Conservation (phyloP, 441 rosid species). For the Cnidoscolus chayamansa region DNA sequence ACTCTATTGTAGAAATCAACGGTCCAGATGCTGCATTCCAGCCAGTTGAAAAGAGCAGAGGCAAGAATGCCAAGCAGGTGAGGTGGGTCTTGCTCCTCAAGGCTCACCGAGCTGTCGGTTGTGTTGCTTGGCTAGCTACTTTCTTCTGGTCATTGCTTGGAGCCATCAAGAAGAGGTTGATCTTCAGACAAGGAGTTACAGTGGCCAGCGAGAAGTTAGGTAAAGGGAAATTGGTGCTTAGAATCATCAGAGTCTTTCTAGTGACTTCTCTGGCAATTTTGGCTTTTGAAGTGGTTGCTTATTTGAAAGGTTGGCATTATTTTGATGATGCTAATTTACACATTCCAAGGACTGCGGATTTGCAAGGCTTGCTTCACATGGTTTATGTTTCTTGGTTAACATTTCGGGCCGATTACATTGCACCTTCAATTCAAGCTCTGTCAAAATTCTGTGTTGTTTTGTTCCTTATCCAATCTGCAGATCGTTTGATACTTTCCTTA, state of each 20-base stretch:
- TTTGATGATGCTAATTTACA: slow-evolving; percentile 46
- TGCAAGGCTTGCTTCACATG: slow-evolving; percentile 54
- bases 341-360: slow-evolving; percentile 47
- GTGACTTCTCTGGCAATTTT: slow-evolving; percentile 46
- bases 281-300: slow-evolving; percentile 70
- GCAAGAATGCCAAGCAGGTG: slow-evolving; percentile 82
- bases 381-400: slow-evolving; percentile 66
- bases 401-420: slow-evolving; percentile 66
- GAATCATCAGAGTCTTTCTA: slow-evolving; percentile 53
- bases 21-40: slow-evolving; percentile 84
- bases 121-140: slow-evolving; percentile 70
- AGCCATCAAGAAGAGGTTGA: slow-evolving; percentile 62
- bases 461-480: slow-evolving; percentile 76
- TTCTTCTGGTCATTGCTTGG: slow-evolving; percentile 80
- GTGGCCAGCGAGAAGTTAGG: slow-evolving; percentile 62
- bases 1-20: slow-evolving; percentile 72
- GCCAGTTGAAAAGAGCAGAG: slow-evolving; percentile 78
- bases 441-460: slow-evolving; percentile 68
- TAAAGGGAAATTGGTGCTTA: slow-evolving; percentile 60
- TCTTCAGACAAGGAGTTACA: slow-evolving; percentile 54
- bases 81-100: slow-evolving; percentile 90
- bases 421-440: slow-evolving; percentile 60
- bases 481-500: slow-evolving; percentile 69
- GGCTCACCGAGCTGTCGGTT: slow-evolving; percentile 82
- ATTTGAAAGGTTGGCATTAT: slow-evolving; percentile 77